Evolutionary conservation across 2,329 filamentous ascomycete genomes (phyloP), one percentile per base, ranked within the genome.

Genomic region (Exutisphaerella laricina): DNA sequence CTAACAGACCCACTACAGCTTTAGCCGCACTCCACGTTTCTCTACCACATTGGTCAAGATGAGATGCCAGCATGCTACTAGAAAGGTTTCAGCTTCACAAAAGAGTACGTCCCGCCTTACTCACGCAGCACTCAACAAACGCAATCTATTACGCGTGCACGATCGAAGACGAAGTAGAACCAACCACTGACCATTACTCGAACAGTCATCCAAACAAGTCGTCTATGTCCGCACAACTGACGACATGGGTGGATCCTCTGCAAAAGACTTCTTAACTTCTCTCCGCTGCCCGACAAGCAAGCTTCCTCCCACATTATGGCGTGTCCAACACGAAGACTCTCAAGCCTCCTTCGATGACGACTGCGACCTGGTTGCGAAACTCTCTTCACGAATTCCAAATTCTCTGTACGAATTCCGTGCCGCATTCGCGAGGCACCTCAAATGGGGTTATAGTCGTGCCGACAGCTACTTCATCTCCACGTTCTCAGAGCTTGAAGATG

Each of bases 381-480:
- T 40, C 5, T 33, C 18, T 14, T 26, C 23, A 13, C 28, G 28
- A 4, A 16, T 31, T 5, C 38, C 38, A 3, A 22, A 20, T 13
- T 22, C 10, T 12, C 18, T 32, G 8, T 40, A 40, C 38, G 38
- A 40, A 17, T 13, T 40, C 3, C 38, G 38, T 2, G 38, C 38
- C 4, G 29, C 26, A 13, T 17, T 40, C 5, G 12, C 28, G 6
- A 18, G 38, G 3, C 38, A 40, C 23, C 28, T 40, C 12, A 40
- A 40, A 12, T 40, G 38, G 38, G 38, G 38, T 4, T 40, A 40
- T 22, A 32, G 26, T 13, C 8, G 29, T 7, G 38, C 38, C 4
- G 38, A 40, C 18, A 40, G 38, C 13, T 32, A 40, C 18, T 40
- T 40, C 38, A 40, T 40, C 28, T 40, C 38, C 12, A 32, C 28